Evolutionary conservation across 148 eudicot species (phyloP).

Genomic region (Tetragonia tetragonoides): DNA sequence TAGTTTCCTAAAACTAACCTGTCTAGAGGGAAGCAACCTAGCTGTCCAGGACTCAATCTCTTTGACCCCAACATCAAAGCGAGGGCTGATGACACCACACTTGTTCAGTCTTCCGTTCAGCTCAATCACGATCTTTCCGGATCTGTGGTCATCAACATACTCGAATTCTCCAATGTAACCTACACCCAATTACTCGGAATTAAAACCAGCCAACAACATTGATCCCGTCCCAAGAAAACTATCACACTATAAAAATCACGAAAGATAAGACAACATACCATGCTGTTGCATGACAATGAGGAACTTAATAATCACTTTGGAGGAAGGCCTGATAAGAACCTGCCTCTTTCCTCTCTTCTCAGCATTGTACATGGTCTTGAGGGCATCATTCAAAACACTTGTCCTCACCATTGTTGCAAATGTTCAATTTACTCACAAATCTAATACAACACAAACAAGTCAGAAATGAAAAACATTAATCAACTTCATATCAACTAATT

Average conservation of each 20-base stretch:
- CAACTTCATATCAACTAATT: not conserved
- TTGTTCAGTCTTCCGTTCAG: constrained; percentile 72
- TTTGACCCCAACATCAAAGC: constrained; percentile 63
- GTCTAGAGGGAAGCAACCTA: constrained; percentile 82
- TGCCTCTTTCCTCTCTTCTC: constrained; percentile 61
- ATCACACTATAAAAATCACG: not conserved
- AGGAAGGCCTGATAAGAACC: constrained; percentile 63
- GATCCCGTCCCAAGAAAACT: not conserved
- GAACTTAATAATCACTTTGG: constrained; percentile 62
- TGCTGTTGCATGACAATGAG: constrained; percentile 63
- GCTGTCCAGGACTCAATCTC: constrained; percentile 67
- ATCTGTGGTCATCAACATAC: constrained; percentile 81
- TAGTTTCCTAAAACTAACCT: constrained; percentile 33
- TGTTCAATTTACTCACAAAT: constrained; percentile 20
- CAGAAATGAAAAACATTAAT: not conserved
- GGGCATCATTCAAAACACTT: constrained; percentile 62
- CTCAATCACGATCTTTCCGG: constrained; percentile 87
- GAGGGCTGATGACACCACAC: constrained; percentile 63
- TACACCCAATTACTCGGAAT: constrained; percentile 16
- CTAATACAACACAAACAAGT: not conserved
- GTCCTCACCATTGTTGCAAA: constrained; percentile 47
- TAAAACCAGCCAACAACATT: not conserved
- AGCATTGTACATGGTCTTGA: constrained; percentile 63
- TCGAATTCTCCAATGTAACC: constrained; percentile 93
- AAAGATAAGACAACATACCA: constrained; percentile 27